Conservation (phyloP, 306 rosid species). For the Lathyrus sativus region DNA sequence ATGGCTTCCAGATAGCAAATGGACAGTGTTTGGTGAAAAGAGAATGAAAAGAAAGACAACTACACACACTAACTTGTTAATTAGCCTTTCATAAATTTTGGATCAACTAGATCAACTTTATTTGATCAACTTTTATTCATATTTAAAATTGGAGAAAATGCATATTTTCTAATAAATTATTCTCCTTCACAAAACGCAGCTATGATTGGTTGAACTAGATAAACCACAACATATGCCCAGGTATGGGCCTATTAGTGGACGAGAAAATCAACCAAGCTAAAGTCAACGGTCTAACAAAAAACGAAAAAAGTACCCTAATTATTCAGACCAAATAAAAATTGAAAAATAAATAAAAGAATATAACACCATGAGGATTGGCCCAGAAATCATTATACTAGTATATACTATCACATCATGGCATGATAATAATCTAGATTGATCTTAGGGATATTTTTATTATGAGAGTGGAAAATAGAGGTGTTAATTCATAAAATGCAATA, state of each 20-base stretch:
- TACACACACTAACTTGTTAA: constrained; percentile 18
- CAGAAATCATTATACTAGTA: constrained; percentile 22
- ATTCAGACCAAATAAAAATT: neutral
- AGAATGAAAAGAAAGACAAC: neutral
- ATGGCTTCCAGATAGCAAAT: neutral
- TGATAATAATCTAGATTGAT: constrained; percentile 9
- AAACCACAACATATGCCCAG: constrained; percentile 18
- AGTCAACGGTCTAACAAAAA: neutral
- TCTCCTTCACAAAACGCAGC: neutral
- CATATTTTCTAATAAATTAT: neutral
- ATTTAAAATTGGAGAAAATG: too few relatives aligned
- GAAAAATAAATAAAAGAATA: neutral
- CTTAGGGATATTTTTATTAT: too few relatives aligned
- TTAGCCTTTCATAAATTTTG: neutral
- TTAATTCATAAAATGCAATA: too few relatives aligned
- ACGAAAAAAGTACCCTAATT: neutral
- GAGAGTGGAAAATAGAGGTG: too few relatives aligned
- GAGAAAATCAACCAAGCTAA: neutral
- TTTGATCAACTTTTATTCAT: too few relatives aligned
- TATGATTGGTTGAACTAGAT: constrained; percentile 17
- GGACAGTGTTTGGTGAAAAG: neutral
- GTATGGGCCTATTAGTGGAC: constrained; percentile 21
- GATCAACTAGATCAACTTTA: too few relatives aligned
- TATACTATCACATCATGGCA: neutral
- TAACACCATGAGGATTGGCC: neutral